These are phyloP conservation scores for Amylostereum areolatum DNA, from an alignment of 1,284 basidiomycete species.

Conservation along the genomic window DNA sequence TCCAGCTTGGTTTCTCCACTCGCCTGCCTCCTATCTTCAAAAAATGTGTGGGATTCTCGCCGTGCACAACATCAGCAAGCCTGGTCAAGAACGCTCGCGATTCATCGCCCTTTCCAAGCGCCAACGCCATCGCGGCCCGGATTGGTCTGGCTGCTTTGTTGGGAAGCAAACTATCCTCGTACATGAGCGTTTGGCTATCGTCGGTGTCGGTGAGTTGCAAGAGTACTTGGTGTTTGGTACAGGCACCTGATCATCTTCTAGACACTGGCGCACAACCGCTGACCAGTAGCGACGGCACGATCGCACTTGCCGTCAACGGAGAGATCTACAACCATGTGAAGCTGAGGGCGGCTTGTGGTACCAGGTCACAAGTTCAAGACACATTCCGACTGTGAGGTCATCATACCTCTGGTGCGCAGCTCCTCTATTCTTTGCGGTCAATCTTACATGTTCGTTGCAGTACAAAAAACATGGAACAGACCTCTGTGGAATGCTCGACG, in stretches of 20 bases:
- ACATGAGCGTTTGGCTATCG: slow-evolving; percentile 93
- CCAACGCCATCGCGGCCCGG: slow-evolving; percentile 89
- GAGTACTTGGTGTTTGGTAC: neutral
- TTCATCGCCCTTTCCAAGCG: slow-evolving; percentile 85
- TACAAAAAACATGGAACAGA: slow-evolving; percentile 80
- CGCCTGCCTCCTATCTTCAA: slow-evolving; percentile 9
- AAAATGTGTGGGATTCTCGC: slow-evolving; percentile 89
- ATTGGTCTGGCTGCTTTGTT: slow-evolving; percentile 94
- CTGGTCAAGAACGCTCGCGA: slow-evolving; percentile 60
- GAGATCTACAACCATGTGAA: slow-evolving; percentile 98
- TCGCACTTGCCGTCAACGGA: slow-evolving; percentile 93
- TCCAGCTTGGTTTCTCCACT: neutral
- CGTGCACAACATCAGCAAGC: slow-evolving; percentile 73
- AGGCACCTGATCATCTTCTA: slow-evolving; percentile 24
- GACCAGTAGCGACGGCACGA: slow-evolving; percentile 79
- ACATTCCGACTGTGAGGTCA: slow-evolving; percentile 98
- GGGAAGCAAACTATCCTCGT: slow-evolving; percentile 78
- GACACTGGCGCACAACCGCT: slow-evolving; percentile 98
- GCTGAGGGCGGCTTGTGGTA: slow-evolving; percentile 66
- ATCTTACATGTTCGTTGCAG: slow-evolving; percentile 33
- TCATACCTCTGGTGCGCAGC: slow-evolving; percentile 77
- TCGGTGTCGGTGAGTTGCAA: slow-evolving; percentile 83
- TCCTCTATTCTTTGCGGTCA: neutral
- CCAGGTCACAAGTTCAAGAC: slow-evolving; percentile 86
- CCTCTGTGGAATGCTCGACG: slow-evolving; percentile 82